Conservation (phyloP, 2,329 filamentous ascomycete genomes). For the Botrytis pseudocinerea region DNA sequence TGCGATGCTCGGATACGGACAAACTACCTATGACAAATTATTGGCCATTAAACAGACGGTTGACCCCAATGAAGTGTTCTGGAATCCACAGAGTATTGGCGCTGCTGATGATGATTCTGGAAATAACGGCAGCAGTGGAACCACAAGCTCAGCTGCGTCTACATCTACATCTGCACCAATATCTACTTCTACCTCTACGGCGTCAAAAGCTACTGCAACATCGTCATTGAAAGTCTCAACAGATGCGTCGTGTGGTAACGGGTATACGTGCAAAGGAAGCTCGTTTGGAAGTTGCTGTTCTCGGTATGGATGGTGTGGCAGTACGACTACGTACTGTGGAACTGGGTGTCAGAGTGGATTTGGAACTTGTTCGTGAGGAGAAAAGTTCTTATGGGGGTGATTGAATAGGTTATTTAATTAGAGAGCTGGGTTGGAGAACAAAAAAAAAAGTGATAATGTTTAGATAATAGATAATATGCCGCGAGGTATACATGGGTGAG, state of each 20-base stretch:
- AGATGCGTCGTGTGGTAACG: slow-evolving; percentile 10
- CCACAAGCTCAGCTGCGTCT: not conserved
- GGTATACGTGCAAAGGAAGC: slow-evolving; percentile 2
- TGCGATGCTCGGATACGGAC: slow-evolving; percentile 16
- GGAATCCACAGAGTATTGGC: slow-evolving; percentile 27
- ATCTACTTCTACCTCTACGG: not conserved
- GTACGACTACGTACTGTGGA: not conserved
- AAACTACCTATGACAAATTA: slow-evolving; percentile 23
- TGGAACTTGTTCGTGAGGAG: slow-evolving; percentile 11
- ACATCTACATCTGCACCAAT: not conserved
- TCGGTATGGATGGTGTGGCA: slow-evolving; percentile 11
- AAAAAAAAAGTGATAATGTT: not conserved
- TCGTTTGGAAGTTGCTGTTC: slow-evolving; percentile 18
- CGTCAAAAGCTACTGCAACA: not conserved
- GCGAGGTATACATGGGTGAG: not conserved
- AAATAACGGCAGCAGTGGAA: not conserved
- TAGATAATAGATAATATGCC: not conserved
- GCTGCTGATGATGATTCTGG: not conserved
- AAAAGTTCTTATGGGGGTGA: not conserved
- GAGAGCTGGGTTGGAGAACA: not conserved
- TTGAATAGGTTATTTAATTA: not conserved
- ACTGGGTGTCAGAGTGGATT: slow-evolving; percentile 17
- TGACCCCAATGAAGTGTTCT: slow-evolving; percentile 25
- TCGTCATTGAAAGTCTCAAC: slow-evolving; percentile 6
- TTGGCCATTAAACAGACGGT: slow-evolving; percentile 16